These are phyloP conservation scores for Naganishia sp. DNA, from an alignment of 1,284 basidiomycete species.

Conservation along the genomic window DNA sequence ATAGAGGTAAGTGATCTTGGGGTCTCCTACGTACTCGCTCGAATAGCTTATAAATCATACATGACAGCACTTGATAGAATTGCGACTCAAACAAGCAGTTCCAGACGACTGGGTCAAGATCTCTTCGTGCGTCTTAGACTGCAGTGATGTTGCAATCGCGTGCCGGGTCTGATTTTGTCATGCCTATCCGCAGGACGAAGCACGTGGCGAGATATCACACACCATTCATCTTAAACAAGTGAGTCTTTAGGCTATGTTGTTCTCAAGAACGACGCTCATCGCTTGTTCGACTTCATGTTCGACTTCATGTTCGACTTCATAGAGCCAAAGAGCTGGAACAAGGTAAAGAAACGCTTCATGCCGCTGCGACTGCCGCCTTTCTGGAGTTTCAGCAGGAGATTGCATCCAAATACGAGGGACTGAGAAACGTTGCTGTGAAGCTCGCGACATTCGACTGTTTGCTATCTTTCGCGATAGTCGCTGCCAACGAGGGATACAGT, in stretches of 20 bases:
- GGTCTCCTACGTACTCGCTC: background rate
- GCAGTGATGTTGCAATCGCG: too few relatives aligned
- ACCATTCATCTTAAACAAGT: slow-evolving; percentile 66
- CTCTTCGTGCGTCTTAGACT: slow-evolving; percentile 60
- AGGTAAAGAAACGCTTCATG: slow-evolving; percentile 71
- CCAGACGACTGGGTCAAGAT: slow-evolving; percentile 79
- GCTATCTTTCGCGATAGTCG: slow-evolving; percentile 49
- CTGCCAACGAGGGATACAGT: slow-evolving; percentile 56
- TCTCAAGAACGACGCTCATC: background rate
- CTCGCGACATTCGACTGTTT: slow-evolving; percentile 66
- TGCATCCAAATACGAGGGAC: slow-evolving; percentile 65
- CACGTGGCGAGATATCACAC: slow-evolving; percentile 76
- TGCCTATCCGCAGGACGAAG: slow-evolving; percentile 62
- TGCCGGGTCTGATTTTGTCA: too few relatives aligned
- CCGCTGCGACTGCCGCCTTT: slow-evolving; percentile 67
- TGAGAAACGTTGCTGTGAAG: slow-evolving; percentile 73
- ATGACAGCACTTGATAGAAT: slow-evolving; percentile 67
- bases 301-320: background rate
- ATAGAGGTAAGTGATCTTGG: slow-evolving; percentile 63
- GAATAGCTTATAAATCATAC: slow-evolving; percentile 10
- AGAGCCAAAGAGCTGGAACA: slow-evolving; percentile 71
- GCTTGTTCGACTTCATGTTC: background rate
- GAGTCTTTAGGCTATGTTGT: slow-evolving; percentile 19
- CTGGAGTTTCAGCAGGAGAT: slow-evolving; percentile 69
- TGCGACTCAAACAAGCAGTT: slow-evolving; percentile 68